These are phyloP conservation scores for Fraxinus greggii DNA, from an alignment of 305 asterid genomes.

Conservation along the genomic window DNA sequence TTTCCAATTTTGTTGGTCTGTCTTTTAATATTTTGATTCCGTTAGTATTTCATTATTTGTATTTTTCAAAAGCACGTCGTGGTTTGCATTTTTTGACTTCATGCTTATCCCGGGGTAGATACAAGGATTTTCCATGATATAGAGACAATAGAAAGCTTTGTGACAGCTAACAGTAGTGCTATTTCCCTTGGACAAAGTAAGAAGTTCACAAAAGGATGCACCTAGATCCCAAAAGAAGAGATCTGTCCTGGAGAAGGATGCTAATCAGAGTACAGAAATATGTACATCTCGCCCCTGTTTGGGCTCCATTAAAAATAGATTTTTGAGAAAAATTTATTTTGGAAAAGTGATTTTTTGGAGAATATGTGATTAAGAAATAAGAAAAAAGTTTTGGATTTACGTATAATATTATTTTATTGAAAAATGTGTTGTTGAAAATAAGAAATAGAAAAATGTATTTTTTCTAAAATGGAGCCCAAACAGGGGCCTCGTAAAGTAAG, in stretches of 20 bases:
- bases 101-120: conserved; percentile 4
- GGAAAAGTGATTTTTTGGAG: background rate
- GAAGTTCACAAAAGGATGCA: background rate
- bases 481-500: background rate
- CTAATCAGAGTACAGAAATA: background rate
- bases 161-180: conserved; percentile 3
- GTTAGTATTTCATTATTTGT: conserved; percentile 1
- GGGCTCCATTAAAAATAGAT: background rate
- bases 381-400: background rate
- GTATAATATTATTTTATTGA: background rate
- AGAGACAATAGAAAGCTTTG: background rate
- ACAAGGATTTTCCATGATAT: conserved; percentile 6
- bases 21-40: conserved; percentile 5
- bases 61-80: conserved; percentile 13
- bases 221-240: background rate
- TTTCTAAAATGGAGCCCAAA: background rate
- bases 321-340: background rate
- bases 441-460: background rate
- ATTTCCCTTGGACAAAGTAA: background rate
- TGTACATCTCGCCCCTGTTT: background rate
- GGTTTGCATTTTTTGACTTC: background rate
- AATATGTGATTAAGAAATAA: background rate
- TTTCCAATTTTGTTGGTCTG: background rate
- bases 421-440: background rate
- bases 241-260: background rate